Conservation (phyloP, 2,329 filamentous ascomycete species). For the Trichoderma simmonsii region DNA sequence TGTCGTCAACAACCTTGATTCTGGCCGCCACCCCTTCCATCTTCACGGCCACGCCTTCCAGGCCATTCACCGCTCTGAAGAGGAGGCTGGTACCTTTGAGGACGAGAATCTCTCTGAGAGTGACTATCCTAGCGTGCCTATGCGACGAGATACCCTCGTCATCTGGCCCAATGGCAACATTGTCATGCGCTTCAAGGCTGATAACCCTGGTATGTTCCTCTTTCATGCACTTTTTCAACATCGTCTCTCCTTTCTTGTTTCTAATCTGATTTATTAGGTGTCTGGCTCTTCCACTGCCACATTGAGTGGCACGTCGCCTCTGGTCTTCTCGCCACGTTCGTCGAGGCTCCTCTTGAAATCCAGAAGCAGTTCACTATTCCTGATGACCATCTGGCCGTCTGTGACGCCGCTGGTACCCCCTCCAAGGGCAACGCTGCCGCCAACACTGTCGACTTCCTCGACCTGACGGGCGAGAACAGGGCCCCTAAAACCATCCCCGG, state of each 20-base stretch:
- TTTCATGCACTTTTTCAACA: background rate
- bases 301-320: constrained; percentile 73
- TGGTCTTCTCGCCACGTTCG: constrained; percentile 62
- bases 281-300: constrained; percentile 77
- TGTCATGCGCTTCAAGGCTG: constrained; percentile 63
- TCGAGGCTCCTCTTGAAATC: constrained; percentile 61
- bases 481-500: constrained; percentile 56
- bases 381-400: constrained; percentile 54
- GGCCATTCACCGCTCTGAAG: constrained; percentile 57
- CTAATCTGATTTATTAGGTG: constrained; percentile 32
- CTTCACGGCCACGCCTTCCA: constrained; percentile 77
- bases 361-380: constrained; percentile 62
- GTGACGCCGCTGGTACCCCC: constrained; percentile 49
- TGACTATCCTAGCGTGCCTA: constrained; percentile 52
- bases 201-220: constrained; percentile 56
- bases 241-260: background rate
- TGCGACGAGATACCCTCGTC: constrained; percentile 67
- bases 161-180: constrained; percentile 64
- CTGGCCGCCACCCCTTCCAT: constrained; percentile 71
- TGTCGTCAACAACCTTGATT: constrained; percentile 72
- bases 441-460: constrained; percentile 61
- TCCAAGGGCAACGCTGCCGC: constrained; percentile 70
- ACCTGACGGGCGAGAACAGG: constrained; percentile 60
- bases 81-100: constrained; percentile 56
- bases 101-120: constrained; percentile 43